Conservation (phyloP, 352 stramenopile genomes). For the Globisporangium uncinulatum region DNA sequence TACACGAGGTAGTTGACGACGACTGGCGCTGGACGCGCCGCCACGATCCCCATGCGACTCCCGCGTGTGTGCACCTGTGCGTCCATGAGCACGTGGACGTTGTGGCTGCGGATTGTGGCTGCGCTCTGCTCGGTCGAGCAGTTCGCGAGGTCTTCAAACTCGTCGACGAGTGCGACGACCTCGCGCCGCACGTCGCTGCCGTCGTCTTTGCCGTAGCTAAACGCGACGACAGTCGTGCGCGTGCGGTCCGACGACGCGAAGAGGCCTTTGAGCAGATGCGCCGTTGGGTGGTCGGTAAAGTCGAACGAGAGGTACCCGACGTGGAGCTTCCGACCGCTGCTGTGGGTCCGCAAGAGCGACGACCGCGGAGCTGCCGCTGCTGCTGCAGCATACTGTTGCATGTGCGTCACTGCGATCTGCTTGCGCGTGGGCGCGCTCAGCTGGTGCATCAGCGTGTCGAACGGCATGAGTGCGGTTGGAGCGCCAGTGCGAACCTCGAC, state of each 20-base stretch:
- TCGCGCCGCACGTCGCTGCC: constrained; percentile 28
- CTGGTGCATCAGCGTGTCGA: constrained; percentile 60
- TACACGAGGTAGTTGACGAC: constrained; percentile 85
- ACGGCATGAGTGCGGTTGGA: constrained; percentile 41
- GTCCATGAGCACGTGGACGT: constrained; percentile 72
- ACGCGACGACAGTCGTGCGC: constrained; percentile 25
- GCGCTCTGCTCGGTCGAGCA: constrained; percentile 36
- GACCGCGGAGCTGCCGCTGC: background rate
- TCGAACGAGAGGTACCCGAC: constrained; percentile 82
- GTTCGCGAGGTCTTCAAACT: constrained; percentile 44
- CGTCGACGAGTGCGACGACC: constrained; percentile 31
- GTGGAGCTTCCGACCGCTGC: constrained; percentile 22
- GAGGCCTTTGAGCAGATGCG: constrained; percentile 69
- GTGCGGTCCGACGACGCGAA: constrained; percentile 37
- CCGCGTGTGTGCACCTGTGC: constrained; percentile 72
- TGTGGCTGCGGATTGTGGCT: constrained; percentile 21
- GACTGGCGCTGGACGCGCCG: constrained; percentile 42
- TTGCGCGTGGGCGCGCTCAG: constrained; percentile 29
- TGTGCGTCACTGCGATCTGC: constrained; percentile 29
- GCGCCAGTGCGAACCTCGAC: constrained; percentile 18
- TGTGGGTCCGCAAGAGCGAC: background rate
- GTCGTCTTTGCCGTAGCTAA: constrained; percentile 69
- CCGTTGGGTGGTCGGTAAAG: constrained; percentile 76
- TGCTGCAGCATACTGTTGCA: constrained; percentile 14
- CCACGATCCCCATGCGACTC: constrained; percentile 43